Evolutionary conservation across 2,329 filamentous ascomycete genomes (phyloP), one percentile per base, ranked within the genome.

Genomic region (Xylaria sp.): DNA sequence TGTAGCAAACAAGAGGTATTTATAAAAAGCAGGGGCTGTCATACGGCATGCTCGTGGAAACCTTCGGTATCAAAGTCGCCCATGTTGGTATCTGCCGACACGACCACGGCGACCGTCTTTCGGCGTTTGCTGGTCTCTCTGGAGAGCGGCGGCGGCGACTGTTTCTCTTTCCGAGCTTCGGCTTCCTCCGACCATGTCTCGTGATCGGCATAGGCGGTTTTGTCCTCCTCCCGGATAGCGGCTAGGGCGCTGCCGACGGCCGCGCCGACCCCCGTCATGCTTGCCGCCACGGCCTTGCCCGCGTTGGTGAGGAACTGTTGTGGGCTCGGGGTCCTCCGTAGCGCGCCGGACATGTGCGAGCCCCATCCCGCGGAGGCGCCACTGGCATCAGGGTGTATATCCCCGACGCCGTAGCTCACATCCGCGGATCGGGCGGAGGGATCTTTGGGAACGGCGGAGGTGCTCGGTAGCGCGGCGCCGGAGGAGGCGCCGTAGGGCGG

Each of bases 171-270:
- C 67, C 88, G 85, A 44, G 88, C 82, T 64, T 90, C 88, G 19
- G 88, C 90, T 74, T 97, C 92, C 71, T 97, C 92, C 13, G 89
- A 92, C 93, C 93, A 97, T 48, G 91, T 86, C 69, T 91, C 89
- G 73, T 94, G 91, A 71, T 97, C 93, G 60, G 86, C 87, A 70
- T 89, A 94, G 47, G 88, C 88, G 57, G 85, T 83, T 68, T 85
- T 87, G 68, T 92, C 90, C 68, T 95, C 92, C 70, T 96, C 90
- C 50, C 89, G 83, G 61, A 95, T 94, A 16, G 90, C 87, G 49
- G 88, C 88, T 62, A 97, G 77, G 21, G 91, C 92, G 57, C 88
- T 91, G 39, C 91, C 91, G 57, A 96, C 85, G 44, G 84, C 90
- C 17, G 90, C 89, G 13, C 92, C 90, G 0, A 91, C 91, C 8